Evolutionary conservation across 2,329 filamentous ascomycete genomes (phyloP).

Genomic region (Escovopsis weberi): DNA sequence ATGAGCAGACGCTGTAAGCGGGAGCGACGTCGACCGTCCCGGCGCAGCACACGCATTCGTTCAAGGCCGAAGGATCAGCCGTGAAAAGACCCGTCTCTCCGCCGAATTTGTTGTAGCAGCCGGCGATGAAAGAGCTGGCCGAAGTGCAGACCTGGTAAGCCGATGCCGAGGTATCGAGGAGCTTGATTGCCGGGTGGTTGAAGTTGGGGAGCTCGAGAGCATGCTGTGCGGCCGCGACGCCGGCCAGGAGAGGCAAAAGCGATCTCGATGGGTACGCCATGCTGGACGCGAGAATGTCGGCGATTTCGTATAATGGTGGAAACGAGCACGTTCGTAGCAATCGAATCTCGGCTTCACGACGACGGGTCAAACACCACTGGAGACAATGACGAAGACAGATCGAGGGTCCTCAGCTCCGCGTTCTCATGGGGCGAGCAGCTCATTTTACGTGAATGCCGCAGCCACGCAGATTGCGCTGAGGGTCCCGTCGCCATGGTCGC

Average conservation of each 20-base stretch:
- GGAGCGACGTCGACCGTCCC: slow-evolving; percentile 9
- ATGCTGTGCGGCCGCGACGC: slow-evolving; percentile 14
- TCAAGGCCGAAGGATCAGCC: slow-evolving; percentile 10
- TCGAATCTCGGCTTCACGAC: too few relatives aligned
- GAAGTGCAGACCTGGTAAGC: slow-evolving; percentile 13
- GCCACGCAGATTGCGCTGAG: too few relatives aligned
- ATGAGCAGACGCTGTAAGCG: slow-evolving; percentile 16
- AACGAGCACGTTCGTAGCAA: too few relatives aligned
- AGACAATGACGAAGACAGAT: neutral
- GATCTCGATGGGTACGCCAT: neutral
- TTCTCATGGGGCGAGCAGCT: neutral
- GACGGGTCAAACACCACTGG: neutral
- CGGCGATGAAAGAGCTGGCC: slow-evolving; percentile 9
- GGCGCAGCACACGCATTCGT: slow-evolving; percentile 17
- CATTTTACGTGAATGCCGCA: neutral
- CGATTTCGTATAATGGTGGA: neutral
- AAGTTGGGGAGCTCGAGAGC: slow-evolving; percentile 7
- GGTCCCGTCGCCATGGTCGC: too few relatives aligned
- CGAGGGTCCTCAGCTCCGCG: neutral
- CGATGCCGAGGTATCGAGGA: slow-evolving; percentile 11
- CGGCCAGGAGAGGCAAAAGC: slow-evolving; percentile 7
- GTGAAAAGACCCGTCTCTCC: slow-evolving; percentile 11
- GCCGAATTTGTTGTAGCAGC: slow-evolving; percentile 12
- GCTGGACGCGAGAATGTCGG: neutral
- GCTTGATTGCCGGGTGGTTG: slow-evolving; percentile 10